Percentiles rank a stretch among this genome's conserved stretches.
These are phyloP conservation scores for Claviceps humidiphila DNA, from an alignment of 2,329 filamentous ascomycete genomes.

Conservation along the genomic window DNA sequence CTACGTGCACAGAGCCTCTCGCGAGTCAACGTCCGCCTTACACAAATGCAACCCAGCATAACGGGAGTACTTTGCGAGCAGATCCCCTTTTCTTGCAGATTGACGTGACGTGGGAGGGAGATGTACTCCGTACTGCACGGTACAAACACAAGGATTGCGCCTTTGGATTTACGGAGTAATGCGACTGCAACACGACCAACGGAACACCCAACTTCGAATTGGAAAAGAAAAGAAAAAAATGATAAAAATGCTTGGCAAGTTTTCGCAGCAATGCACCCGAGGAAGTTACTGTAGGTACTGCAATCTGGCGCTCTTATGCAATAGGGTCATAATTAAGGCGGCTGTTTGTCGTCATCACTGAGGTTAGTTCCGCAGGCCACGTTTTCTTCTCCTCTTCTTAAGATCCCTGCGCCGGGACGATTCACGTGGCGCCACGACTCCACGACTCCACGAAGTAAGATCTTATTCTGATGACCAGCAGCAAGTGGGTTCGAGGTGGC, in stretches of 20 bases:
- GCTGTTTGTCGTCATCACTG: not conserved
- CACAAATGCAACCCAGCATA: not conserved
- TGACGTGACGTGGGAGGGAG: not conserved
- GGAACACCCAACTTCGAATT: not conserved
- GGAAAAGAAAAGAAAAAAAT: not conserved
- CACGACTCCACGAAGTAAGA: not conserved
- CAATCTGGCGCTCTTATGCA: not conserved
- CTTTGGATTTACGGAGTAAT: not conserved
- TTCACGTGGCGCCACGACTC: not conserved
- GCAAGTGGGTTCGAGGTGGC: not conserved
- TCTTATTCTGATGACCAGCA: not conserved
- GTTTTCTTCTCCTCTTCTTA: not conserved
- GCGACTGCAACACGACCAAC: not conserved
- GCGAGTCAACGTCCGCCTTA: not conserved
- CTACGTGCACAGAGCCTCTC: not conserved
- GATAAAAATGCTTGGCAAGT: not conserved
- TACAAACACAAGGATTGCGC: not conserved
- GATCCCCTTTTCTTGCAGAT: not conserved
- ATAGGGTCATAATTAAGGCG: too few species aligned
- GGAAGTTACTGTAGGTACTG: not conserved
- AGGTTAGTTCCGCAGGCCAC: not conserved
- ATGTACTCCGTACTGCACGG: not conserved
- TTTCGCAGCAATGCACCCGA: not conserved
- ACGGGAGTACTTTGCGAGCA: not conserved
- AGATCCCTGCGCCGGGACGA: not conserved